Conservation (phyloP, 306 rosid species). For the Lathyrus aphaca region DNA sequence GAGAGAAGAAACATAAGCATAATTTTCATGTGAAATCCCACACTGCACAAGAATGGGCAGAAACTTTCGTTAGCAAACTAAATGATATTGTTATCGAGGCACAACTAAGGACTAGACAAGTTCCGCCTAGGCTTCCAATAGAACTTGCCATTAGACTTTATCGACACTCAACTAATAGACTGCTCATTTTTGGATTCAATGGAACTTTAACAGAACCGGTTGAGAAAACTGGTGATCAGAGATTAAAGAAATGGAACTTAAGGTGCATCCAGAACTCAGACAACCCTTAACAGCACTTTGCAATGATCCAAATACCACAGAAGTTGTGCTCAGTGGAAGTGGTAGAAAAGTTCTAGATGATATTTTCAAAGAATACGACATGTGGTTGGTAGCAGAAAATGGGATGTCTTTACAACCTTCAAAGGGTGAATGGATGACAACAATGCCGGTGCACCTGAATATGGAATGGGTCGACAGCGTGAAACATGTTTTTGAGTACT, state of each 20-base stretch:
- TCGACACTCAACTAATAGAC: constrained; percentile 67
- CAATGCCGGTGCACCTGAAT: no score
- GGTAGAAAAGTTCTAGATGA: constrained; percentile 66
- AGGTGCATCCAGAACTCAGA: constrained; percentile 76
- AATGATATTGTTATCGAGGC: constrained; percentile 83
- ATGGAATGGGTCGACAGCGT: constrained; percentile 97
- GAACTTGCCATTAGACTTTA: constrained; percentile 58
- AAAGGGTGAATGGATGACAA: no score
- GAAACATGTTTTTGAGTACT: constrained; percentile 53
- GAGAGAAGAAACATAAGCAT: constrained; percentile 84
- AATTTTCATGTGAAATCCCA: constrained; percentile 82
- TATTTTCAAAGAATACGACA: constrained; percentile 74
- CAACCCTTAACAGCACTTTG: constrained; percentile 68
- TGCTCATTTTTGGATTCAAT: constrained; percentile 93
- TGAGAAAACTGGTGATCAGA: no score
- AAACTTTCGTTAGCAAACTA: constrained; percentile 91
- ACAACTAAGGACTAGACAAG: constrained; percentile 53
- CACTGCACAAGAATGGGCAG: constrained; percentile 99
- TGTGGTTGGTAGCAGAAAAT: constrained; percentile 99
- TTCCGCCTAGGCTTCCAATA: constrained; percentile 68
- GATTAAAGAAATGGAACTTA: constrained; percentile 85
- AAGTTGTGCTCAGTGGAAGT: constrained; percentile 93
- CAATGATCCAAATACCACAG: constrained; percentile 75
- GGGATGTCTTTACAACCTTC: constrained; percentile 86
- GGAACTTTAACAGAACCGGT: no score